phyloP scores from a whole-genome alignment of 306 rosid species.

The Herpetospermum pedunculosum region DNA sequence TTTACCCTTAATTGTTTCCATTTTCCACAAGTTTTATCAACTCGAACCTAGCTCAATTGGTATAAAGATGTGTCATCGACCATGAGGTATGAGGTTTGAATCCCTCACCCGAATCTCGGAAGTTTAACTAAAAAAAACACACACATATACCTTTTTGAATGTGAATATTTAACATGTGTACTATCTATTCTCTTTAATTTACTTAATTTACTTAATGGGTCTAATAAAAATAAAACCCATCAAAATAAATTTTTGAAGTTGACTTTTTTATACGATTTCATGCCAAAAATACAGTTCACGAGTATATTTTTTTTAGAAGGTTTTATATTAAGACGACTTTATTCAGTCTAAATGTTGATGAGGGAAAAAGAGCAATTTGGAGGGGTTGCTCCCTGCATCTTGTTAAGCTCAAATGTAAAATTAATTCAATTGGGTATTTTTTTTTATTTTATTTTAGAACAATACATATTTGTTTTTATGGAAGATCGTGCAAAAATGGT shows the following conservation, averaged over 20 bases:
- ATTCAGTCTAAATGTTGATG: not conserved
- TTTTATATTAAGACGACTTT: too few species aligned
- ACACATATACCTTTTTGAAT: too few species aligned
- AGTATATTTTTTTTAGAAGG: too few species aligned
- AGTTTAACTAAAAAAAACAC: too few species aligned
- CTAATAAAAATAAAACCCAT: not conserved
- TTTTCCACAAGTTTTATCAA: not conserved
- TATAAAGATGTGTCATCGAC: too few species aligned
- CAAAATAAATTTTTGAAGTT: not conserved
- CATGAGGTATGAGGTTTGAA: too few species aligned
- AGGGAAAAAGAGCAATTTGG: not conserved
- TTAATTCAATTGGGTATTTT: not conserved
- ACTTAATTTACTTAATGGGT: not conserved
- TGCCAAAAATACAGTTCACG: not conserved
- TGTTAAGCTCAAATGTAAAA: not conserved
- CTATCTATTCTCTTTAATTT: not conserved
- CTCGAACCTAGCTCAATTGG: too few species aligned
- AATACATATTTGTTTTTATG: too few species aligned
- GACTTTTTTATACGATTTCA: not conserved
- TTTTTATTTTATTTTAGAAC: too few species aligned
- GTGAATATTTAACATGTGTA: not conserved
- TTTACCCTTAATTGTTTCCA: not conserved
- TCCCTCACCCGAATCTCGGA: too few species aligned
- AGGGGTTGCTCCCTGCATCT: not conserved
- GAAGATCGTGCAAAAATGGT: too few species aligned